Evolutionary conservation across 2,329 filamentous ascomycete genomes (phyloP).

Genomic region (Pezicula rhizophila): DNA sequence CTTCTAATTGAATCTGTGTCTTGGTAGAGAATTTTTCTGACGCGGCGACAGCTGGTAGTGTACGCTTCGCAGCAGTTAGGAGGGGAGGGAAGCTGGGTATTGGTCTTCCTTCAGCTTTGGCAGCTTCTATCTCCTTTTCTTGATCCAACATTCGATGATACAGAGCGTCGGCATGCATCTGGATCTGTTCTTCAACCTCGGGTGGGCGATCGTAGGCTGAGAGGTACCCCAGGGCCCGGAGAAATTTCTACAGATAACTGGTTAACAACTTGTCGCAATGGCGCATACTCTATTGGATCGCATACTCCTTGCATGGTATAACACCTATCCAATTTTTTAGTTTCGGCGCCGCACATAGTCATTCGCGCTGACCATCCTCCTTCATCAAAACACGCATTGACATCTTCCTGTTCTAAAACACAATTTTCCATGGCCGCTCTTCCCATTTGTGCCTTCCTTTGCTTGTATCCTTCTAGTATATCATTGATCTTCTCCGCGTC

Average conservation of each 20-base stretch:
- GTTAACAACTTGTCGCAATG: not conserved
- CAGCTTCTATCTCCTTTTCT: slow-evolving; percentile 67
- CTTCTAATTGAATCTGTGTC: slow-evolving; percentile 45
- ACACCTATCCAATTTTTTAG: slow-evolving; percentile 74
- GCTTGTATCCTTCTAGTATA: slow-evolving; percentile 78
- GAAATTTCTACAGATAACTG: slow-evolving; percentile 56
- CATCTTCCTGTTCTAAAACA: slow-evolving; percentile 75
- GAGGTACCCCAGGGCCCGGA: slow-evolving; percentile 86
- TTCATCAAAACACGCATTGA: slow-evolving; percentile 74
- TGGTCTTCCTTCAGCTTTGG: slow-evolving; percentile 54
- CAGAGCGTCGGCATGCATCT: slow-evolving; percentile 90
- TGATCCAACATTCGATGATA: slow-evolving; percentile 84
- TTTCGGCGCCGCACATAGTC: slow-evolving; percentile 77
- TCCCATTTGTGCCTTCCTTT: slow-evolving; percentile 71
- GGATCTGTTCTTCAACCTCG: slow-evolving; percentile 77
- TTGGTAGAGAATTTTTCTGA: slow-evolving; percentile 34
- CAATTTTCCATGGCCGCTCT: slow-evolving; percentile 89
- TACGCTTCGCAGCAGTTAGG: slow-evolving; percentile 28
- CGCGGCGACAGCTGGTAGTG: not conserved
- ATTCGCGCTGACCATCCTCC: slow-evolving; percentile 63
- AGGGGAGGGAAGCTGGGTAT: slow-evolving; percentile 54
- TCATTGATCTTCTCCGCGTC: slow-evolving; percentile 76
- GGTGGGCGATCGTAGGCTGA: slow-evolving; percentile 57
- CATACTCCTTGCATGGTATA: slow-evolving; percentile 79
- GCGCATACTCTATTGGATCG: slow-evolving; percentile 1